Evolutionary conservation across 139 green algal genomes (phyloP), one percentile per base, ranked within the genome.

Genomic region (Chlamydomonas sphaeroides): DNA sequence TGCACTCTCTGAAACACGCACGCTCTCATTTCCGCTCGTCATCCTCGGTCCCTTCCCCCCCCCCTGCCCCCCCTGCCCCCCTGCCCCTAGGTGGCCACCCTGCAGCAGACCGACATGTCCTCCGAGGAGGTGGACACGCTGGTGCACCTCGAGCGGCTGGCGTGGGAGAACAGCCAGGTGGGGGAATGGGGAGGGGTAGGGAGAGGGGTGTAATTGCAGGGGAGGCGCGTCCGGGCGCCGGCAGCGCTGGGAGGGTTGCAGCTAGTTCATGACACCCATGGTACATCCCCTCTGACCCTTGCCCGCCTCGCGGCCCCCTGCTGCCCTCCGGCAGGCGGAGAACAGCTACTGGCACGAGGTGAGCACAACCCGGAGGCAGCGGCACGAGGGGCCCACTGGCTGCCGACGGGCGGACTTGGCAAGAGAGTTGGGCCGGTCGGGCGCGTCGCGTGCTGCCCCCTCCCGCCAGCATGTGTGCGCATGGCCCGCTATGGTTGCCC

Each of bases 341-440:
- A 95, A 96, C 77, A 70, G 32, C 39, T 94, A 89, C 80, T 96
- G 90, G 90, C 88, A 92, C 65, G 90, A 94, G 21, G 80, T 90
- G 56, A 56, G 92, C 5, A 68, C 86, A 26, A 83, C 53, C 18
- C 70, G 67, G 49, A 26, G 49, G 7, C 18, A 26, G 49, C 2
- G 49, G 21, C 18, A 3, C 18, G 21, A 18, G 6, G 49, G 45
- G 10, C 10, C 14, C 10, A 21, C 10, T 51, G 10, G 10, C 45
- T 14, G 45, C 14, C 10, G 14, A 10, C 45, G 14, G 45, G 10
- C 10, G 14, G 14, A 51, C 45, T 21, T 51, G 10, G 45, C 45
- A 51, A 51, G 45, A 51, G 14, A 51, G 10, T 14, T 21, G 14
- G 14, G 45, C 45, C 45, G 14, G 10, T 14, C 45, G 45, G 10